Evolutionary conservation across 2,329 filamentous ascomycete species (phyloP), one percentile per base, ranked within the genome.

Genomic region (Dothiorella sarmentorum): DNA sequence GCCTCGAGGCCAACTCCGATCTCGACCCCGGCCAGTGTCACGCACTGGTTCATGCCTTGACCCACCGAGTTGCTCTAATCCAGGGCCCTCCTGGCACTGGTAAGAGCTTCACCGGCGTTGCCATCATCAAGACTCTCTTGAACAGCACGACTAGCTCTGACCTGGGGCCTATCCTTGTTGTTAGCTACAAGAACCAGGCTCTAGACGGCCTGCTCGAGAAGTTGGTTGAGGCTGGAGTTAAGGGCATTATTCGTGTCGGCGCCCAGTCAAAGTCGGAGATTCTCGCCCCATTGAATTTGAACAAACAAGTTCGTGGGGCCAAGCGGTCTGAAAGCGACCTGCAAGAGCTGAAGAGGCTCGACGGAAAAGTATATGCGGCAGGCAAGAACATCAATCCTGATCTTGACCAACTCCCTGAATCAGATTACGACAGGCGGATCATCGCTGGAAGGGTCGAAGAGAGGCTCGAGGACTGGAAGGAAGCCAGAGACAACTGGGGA

Each of bases 41-140:
- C 3, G 83, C 84, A 1, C 67, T 88, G 0, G 62, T 86, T 0
- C 71, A 78, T n/a, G 77, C 82, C 3, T 68, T 89, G 0, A 76
- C 73, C 33, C 68, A 47, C n/a, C 17, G 43, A 2, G 15, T 88
- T 7, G 80, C 83, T 1, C 73, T 88, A 3, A 85, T 88, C 10
- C 86, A 90, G 72, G 87, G 87, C 0, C 87, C 87, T 0, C 87
- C 87, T 0, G 87, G 87, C 0, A 90, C 87, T 0, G 87, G 87
- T 0, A 90, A 90, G 66, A 82, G 77, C 4, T 88, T 80, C 62
- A 77, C 80, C 0, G 86, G 85, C 3, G 76, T 83, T 1, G 76
- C 80, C 40, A 67, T 89, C 18, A 79, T 87, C 60, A 80, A 80
- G 61, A 76, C 79, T 0, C 66, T 87, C 5, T 65, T 87, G 74